Conservation (phyloP, 2,329 filamentous ascomycete species). For the Aschersonia sp. region DNA sequence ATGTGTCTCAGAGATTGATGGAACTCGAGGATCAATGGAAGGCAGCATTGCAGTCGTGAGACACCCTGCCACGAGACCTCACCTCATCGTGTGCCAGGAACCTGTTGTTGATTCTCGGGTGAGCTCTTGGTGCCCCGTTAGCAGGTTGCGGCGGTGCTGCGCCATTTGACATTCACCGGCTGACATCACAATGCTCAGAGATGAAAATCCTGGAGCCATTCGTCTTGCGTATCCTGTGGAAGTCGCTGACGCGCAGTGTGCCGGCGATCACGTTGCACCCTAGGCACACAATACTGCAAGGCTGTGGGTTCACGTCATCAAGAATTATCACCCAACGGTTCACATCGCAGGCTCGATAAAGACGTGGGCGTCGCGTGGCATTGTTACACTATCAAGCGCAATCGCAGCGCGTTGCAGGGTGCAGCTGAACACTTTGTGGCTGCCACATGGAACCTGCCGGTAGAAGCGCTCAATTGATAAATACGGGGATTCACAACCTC, state of each 20-base stretch:
- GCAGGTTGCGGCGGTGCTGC: no score
- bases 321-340: neutral
- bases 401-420: neutral
- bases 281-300: no score
- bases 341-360: neutral
- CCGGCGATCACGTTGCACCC: no score
- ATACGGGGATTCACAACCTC: no score
- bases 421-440: neutral
- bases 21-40: slow-evolving; percentile 28
- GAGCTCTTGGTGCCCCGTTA: no score
- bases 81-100: no score
- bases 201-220: no score
- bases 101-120: no score
- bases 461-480: neutral
- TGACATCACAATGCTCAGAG: no score
- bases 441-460: neutral
- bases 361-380: neutral
- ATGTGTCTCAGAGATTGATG: slow-evolving; percentile 34
- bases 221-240: no score
- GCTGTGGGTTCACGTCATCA: neutral
- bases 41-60: neutral
- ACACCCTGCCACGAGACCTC: neutral
- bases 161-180: no score
- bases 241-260: no score
- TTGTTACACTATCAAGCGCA: neutral